Percentiles rank a stretch among this genome's conserved stretches.
Conservation (phyloP, 2,329 filamentous ascomycete genomes). For the Trichoderma sp. region DNA sequence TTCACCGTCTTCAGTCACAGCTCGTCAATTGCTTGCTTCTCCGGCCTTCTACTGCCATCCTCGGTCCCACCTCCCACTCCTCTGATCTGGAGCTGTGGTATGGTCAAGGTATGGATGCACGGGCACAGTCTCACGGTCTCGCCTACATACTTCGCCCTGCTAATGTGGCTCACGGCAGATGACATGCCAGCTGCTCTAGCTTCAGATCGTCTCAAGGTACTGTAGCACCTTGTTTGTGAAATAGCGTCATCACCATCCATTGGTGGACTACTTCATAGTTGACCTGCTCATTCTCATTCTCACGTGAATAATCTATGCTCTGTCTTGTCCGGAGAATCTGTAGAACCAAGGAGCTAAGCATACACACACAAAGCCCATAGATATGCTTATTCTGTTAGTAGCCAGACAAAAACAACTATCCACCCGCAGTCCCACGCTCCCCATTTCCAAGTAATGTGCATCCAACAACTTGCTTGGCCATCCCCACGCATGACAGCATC, state of each 20-base stretch:
- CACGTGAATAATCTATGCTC: neutral
- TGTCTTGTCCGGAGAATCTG: neutral
- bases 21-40: neutral
- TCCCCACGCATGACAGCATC: neutral
- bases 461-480: neutral
- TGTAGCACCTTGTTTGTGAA: neutral
- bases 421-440: neutral
- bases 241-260: neutral
- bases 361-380: neutral
- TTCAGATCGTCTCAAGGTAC: neutral
- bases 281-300: neutral
- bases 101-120: neutral
- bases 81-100: no score
- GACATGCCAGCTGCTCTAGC: neutral
- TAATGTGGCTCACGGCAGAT: neutral
- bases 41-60: neutral
- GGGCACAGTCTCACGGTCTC: neutral
- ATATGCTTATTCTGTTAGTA: neutral
- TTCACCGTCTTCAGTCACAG: neutral
- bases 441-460: neutral
- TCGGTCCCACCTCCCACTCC: neutral
- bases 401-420: neutral
- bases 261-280: no score
- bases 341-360: neutral
- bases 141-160: neutral